phyloP scores from a whole-genome alignment of 306 rosid genomes.

The Cercis canadensis region DNA sequence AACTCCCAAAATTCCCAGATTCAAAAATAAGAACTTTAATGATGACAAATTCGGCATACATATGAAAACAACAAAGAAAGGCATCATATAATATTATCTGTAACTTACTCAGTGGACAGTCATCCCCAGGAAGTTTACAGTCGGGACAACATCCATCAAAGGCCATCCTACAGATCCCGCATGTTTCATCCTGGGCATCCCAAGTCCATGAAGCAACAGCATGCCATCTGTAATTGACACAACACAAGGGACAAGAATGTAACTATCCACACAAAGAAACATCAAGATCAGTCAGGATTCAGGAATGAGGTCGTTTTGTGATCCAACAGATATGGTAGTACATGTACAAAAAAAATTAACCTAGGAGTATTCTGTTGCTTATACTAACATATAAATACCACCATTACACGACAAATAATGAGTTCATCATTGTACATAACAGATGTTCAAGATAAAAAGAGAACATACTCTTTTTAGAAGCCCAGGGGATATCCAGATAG shows the following conservation, averaged over 20 bases:
- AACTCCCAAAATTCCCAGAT: constrained; percentile 4
- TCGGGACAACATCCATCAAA: constrained; percentile 96
- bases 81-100: neutral
- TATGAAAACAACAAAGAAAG: constrained; percentile 3
- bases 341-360: neutral
- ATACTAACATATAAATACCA: neutral
- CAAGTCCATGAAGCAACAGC: constrained; percentile 94
- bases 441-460: constrained; percentile 27
- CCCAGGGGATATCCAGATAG: constrained; percentile 36
- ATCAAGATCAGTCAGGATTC: neutral
- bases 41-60: neutral
- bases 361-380: neutral
- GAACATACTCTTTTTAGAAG: constrained; percentile 59
- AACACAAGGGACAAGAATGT: neutral
- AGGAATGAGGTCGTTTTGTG: neutral
- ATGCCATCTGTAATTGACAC: constrained; percentile 74
- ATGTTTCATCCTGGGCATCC: constrained; percentile 91
- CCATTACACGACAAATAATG: neutral
- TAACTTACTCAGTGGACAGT: constrained; percentile 85
- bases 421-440: constrained; percentile 6
- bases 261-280: too few relatives aligned
- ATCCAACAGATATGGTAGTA: neutral
- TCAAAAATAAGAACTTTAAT: too few relatives aligned
- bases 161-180: constrained; percentile 96
- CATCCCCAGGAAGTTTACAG: constrained; percentile 92